A percentile compares a stretch with the other conserved stretches of the same genome.
These are phyloP conservation scores for Nannochloropsis salina DNA, from an alignment of 108 stramenopile genomes.

Conservation along the genomic window DNA sequence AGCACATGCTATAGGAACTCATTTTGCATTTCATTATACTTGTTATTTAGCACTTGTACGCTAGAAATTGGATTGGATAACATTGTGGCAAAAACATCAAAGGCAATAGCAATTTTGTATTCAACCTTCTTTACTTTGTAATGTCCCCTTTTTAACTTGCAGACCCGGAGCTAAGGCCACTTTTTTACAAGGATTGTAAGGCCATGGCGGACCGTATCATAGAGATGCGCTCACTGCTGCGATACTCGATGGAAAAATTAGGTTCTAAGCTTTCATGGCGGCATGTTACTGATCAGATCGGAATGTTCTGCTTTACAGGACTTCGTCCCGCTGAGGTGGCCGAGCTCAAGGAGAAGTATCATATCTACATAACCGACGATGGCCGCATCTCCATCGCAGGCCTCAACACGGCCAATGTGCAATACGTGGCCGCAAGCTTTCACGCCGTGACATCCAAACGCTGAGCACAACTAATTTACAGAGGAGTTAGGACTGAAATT, in stretches of 20 bases:
- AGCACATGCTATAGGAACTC: neutral
- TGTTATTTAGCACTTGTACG: no score
- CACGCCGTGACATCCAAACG: conserved; percentile 69
- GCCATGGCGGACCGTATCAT: conserved; percentile 87
- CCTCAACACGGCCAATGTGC: conserved; percentile 82
- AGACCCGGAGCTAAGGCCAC: neutral
- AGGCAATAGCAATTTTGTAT: neutral
- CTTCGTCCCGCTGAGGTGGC: conserved; percentile 82
- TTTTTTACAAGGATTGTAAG: conserved; percentile 66
- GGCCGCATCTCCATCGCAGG: conserved; percentile 97
- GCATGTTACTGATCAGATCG: conserved; percentile 93
- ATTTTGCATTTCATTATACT: no score
- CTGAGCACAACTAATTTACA: neutral
- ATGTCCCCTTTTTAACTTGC: neutral
- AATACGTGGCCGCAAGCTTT: conserved; percentile 83
- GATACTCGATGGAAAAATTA: conserved; percentile 64
- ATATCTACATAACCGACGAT: conserved; percentile 87
- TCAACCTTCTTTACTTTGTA: neutral
- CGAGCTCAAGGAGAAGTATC: conserved; percentile 67
- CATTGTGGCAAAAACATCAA: no score
- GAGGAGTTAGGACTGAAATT: no score
- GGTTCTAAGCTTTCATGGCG: conserved; percentile 81
- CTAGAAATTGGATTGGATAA: no score
- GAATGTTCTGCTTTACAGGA: conserved; percentile 98
- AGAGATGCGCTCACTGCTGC: conserved; percentile 70